These are phyloP conservation scores for Magnusiomyces paraingens DNA, from an alignment of 1,139 yeast genomes.

Conservation along the genomic window DNA sequence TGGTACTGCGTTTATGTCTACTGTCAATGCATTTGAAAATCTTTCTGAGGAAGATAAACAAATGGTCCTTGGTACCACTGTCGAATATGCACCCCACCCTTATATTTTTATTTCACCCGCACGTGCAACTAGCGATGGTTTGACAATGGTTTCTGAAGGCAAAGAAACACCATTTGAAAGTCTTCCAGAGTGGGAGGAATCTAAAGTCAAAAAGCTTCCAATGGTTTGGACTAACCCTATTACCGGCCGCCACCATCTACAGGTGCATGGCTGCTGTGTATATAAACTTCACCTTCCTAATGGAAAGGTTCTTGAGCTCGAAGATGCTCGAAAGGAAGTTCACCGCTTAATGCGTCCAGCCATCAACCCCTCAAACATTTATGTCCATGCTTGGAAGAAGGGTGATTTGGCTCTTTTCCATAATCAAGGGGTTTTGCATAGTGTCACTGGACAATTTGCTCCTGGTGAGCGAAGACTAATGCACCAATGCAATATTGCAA, in stretches of 20 bases:
- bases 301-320: conserved; percentile 55
- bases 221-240: conserved; percentile 91
- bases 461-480: conserved; percentile 70
- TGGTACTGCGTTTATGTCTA: conserved; percentile 84
- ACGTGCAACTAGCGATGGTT: conserved; percentile 73
- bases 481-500: conserved; percentile 90
- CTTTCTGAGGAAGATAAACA: conserved; percentile 63
- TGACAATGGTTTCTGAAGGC: conserved; percentile 76
- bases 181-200: conserved; percentile 73
- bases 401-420: conserved; percentile 81
- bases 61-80: conserved; percentile 65
- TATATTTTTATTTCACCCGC: conserved; percentile 77
- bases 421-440: conserved; percentile 84
- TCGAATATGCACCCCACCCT: conserved; percentile 87
- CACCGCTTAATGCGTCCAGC: conserved; percentile 77
- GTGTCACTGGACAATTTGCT: conserved; percentile 81
- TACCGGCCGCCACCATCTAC: conserved; percentile 72
- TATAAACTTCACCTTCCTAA: conserved; percentile 50
- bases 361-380: conserved; percentile 62
- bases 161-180: conserved; percentile 59
- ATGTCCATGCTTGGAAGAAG: conserved; percentile 72
- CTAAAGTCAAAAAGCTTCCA: conserved; percentile 67
- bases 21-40: conserved; percentile 62
- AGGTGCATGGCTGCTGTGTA: conserved; percentile 75
- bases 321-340: conserved; percentile 63